phyloP scores from a whole-genome alignment of 1,284 basidiomycete species.

The Cryptococcus sp. region DNA sequence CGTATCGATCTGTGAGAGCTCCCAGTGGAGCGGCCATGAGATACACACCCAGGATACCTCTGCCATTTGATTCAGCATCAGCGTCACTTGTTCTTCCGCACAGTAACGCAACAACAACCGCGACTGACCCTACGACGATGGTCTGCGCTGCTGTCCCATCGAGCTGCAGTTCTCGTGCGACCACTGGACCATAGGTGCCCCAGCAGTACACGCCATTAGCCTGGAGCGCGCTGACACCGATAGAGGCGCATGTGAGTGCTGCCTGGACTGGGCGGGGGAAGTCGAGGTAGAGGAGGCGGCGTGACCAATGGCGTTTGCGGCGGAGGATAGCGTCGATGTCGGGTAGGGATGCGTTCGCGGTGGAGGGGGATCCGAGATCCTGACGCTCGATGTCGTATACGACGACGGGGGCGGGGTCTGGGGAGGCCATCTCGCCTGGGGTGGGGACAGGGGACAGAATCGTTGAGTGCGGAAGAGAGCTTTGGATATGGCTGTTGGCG shows the following conservation, averaged over 20 bases:
- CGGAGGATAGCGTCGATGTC: conserved; percentile 28
- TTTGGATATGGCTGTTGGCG: neutral
- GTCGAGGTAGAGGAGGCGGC: conserved; percentile 24
- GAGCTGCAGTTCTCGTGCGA: conserved; percentile 34
- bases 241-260: conserved; percentile 37
- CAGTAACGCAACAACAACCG: neutral
- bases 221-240: conserved; percentile 39
- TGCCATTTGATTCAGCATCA: conserved; percentile 6
- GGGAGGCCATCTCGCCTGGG: too few species aligned
- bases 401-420: neutral
- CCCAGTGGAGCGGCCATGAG: conserved; percentile 49
- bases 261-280: conserved; percentile 29
- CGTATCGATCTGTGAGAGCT: conserved; percentile 42
- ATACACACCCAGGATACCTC: conserved; percentile 50
- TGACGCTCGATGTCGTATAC: conserved; percentile 1
- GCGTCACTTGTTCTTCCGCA: neutral
- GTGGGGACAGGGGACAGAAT: too few species aligned
- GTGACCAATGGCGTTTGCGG: conserved; percentile 25
- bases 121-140: conserved; percentile 46
- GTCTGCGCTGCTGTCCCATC: conserved; percentile 43
- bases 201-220: conserved; percentile 52
- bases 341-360: conserved; percentile 20
- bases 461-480: neutral
- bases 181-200: conserved; percentile 50
- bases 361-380: neutral